Evolutionary conservation across 768 basidiomycete genomes (phyloP).

Genomic region (Mrakia blollopis): DNA sequence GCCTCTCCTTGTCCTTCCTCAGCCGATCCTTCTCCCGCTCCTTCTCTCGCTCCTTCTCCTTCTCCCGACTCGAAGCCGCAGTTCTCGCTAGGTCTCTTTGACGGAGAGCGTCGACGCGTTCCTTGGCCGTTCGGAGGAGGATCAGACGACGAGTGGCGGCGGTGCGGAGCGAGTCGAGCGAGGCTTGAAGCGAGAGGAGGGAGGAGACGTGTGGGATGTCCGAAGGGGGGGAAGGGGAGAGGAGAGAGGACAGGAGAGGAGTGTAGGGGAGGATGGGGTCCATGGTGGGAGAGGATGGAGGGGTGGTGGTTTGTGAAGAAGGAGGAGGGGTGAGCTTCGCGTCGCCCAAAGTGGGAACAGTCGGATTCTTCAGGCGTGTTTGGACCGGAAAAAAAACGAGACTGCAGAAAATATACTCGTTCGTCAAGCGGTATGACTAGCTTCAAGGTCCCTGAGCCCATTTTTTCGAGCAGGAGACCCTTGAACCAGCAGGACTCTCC

Average conservation of each 20-base stretch:
- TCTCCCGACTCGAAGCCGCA: background rate
- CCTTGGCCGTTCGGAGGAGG: background rate
- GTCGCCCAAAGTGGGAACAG: too few species aligned
- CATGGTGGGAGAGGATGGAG: background rate
- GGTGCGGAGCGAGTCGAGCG: background rate
- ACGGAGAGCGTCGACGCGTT: background rate
- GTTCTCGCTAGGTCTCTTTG: background rate
- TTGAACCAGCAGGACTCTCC: too few species aligned
- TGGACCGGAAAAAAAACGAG: too few species aligned
- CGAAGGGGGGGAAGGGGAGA: background rate
- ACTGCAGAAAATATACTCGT: too few species aligned
- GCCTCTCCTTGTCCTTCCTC: background rate
- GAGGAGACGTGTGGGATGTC: background rate
- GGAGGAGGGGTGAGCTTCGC: too few species aligned
- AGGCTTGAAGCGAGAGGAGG: background rate
- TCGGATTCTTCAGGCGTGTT: too few species aligned
- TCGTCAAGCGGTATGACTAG: too few species aligned
- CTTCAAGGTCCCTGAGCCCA: too few species aligned
- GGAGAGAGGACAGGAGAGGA: background rate
- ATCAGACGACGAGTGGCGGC: background rate
- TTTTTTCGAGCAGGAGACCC: too few species aligned
- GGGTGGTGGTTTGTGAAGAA: too few species aligned
- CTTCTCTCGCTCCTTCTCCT: background rate
- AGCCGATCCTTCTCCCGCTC: background rate
- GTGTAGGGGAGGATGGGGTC: constrained; percentile 9